Base-by-base conservation (phyloP, 2,329 filamentous ascomycete species). In the Tothia fuscella region DNA sequence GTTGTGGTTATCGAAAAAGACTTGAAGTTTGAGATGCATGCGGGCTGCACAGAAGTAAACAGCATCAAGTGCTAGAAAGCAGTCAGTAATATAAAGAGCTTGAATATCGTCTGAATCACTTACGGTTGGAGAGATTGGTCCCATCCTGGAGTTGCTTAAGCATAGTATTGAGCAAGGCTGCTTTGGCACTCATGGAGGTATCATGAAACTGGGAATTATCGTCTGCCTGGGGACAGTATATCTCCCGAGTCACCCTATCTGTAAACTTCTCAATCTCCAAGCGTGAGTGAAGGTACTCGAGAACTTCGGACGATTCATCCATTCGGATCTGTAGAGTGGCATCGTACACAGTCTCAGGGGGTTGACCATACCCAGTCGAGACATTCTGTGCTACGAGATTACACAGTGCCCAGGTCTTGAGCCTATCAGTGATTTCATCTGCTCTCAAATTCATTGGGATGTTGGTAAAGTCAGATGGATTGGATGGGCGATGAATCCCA, bases 361-460 rank as follows among this genome's bases (percentile, higher is more conserved):
- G 83, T 55, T 88, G 83, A 5, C 83, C 83, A 52, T 87, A 85
- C 16, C 83, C 83, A 3, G 84, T 89, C n/a, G 82, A 82, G 32
- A 88, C 76, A 43, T 77, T 73, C 51, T 89, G 83, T 17, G 82
- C 79, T 25, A 88, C 83, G 48, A 89, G 82, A 55, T 91, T 91
- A 64, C 82, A 86, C 3, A 85, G 80, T 1, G 83, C 83, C 83
- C 83, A 91, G 2, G 83, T 89, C 38, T 77, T 76, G 32, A 88
- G 75, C 28, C 84, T 72, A 54, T 91, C 83, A 49, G 82, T 75
- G 44, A 88, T 73, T 52, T 88, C 82, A 54, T 88, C 82, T 52
- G 80, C 80, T 51, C 82, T 81, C 29, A 89, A 66, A 49, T 87
- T 79, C 24, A 84, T 70, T 2, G 76, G 80, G 21, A 82, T 79